Percentiles rank a stretch among this genome's conserved stretches.
Conservation (phyloP, 768 basidiomycete species). For the Amanita inopinata region DNA sequence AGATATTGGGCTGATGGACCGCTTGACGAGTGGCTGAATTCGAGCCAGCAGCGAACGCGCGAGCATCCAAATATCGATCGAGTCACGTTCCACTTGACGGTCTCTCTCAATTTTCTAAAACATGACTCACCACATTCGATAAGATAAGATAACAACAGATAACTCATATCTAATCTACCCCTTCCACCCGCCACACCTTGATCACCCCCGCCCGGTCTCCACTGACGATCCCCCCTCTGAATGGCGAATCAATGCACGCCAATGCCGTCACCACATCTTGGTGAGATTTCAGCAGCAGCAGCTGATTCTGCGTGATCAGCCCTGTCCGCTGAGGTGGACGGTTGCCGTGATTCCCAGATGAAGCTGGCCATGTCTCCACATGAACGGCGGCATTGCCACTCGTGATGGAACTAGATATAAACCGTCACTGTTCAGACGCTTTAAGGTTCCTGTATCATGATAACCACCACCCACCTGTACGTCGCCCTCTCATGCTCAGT, state of each 20-base stretch:
- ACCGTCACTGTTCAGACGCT: too few relatives aligned
- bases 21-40: conserved; percentile 20
- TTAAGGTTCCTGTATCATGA: conserved; percentile 8
- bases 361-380: conserved; percentile 53
- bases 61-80: conserved; percentile 31
- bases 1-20: conserved; percentile 23
- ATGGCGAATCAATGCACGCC: conserved; percentile 84
- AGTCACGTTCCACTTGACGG: conserved; percentile 27
- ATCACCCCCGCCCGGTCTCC: conserved; percentile 85
- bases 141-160: conserved; percentile 2
- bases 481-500: conserved; percentile 64
- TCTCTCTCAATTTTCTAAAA: conserved; percentile 4
- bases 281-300: conserved; percentile 77
- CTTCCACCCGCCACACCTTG: conserved; percentile 81
- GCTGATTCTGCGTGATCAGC: conserved; percentile 72
- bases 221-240: conserved; percentile 85
- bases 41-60: conserved; percentile 23
- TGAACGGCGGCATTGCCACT: conserved; percentile 40
- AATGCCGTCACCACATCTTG: conserved; percentile 86
- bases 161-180: conserved; percentile 23
- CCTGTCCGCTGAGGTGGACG: conserved; percentile 69
- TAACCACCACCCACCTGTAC: conserved; percentile 51
- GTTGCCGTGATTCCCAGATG: conserved; percentile 41
- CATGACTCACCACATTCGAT: conserved; percentile 3
- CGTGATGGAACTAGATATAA: conserved; percentile 28